phyloP scores from a whole-genome alignment of 441 rosid genomes.

The Cnidoscolus chayamansa region DNA sequence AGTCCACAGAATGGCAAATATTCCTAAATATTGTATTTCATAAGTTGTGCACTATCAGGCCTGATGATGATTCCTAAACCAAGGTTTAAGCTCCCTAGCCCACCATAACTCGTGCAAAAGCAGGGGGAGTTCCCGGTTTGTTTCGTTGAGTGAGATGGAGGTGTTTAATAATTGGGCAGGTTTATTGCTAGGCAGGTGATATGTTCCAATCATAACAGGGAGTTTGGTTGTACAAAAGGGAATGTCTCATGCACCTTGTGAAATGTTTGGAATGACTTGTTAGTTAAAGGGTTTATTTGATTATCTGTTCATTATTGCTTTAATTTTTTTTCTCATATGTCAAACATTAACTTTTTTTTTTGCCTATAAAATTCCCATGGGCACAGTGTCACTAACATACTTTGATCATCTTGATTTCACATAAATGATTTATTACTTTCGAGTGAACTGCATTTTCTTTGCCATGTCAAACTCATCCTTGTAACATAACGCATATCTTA shows the following conservation, averaged over 20 bases:
- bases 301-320: not conserved
- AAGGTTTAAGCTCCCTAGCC: not conserved
- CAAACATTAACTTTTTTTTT: too few relatives aligned
- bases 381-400: not conserved
- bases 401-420: not conserved
- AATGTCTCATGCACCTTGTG: not conserved
- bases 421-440: not conserved
- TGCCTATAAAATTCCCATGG: too few relatives aligned
- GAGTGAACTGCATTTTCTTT: conserved; percentile 3
- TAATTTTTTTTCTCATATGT: not conserved
- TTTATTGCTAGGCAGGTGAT: not conserved
- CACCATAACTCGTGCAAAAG: not conserved
- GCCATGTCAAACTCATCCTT: not conserved
- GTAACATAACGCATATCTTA: not conserved
- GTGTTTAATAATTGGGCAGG: not conserved
- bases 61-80: not conserved
- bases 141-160: too few relatives aligned
- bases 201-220: not conserved
- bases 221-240: not conserved
- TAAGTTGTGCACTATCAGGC: not conserved
- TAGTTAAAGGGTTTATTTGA: not conserved
- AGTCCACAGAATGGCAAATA: not conserved
- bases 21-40: not conserved
- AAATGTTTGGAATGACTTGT: not conserved
- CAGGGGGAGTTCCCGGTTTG: not conserved